Evolutionary conservation across 78 protist genomes (phyloP).

Genomic region (Dictyostelium brefeldianum): DNA sequence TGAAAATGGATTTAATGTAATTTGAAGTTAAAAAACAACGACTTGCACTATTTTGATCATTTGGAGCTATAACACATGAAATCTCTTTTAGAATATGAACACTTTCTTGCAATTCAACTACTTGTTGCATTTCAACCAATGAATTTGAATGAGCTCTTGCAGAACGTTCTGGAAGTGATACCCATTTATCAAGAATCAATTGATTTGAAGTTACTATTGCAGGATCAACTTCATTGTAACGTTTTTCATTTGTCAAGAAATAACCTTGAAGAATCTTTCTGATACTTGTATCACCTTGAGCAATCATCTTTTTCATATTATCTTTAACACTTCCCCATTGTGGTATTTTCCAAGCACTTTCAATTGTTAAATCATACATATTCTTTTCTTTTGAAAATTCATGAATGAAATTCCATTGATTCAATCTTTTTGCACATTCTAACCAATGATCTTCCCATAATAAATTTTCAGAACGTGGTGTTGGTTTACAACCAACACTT

Average conservation of each 20-base stretch:
- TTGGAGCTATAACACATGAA: neutral
- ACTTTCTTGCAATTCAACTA: conserved; percentile 64
- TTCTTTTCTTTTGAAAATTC: conserved; percentile 67
- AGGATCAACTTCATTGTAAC: conserved; percentile 58
- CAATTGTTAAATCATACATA: conserved; percentile 78
- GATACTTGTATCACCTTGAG: conserved; percentile 64
- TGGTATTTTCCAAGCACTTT: conserved; percentile 88
- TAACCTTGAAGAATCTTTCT: conserved; percentile 78
- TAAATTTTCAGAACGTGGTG: conserved; percentile 40
- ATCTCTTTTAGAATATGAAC: conserved; percentile 66
- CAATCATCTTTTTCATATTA: conserved; percentile 7
- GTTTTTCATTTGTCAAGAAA: conserved; percentile 52
- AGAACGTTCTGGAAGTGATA: conserved; percentile 43
- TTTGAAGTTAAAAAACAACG: conserved; percentile 27
- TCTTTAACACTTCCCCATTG: conserved; percentile 69
- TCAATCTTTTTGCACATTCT: conserved; percentile 86
- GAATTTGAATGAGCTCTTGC: neutral
- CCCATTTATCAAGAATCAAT: conserved; percentile 51
- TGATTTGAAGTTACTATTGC: conserved; percentile 19
- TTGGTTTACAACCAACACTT: conserved; percentile 43
- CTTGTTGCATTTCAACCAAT: conserved; percentile 74
- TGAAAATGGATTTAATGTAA: conserved; percentile 80
- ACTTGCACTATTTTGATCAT: neutral
- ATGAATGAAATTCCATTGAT: conserved; percentile 89
- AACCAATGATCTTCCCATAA: conserved; percentile 94